Evolutionary conservation across 306 rosid species (phyloP).

Genomic region (Quercus gilva): DNA sequence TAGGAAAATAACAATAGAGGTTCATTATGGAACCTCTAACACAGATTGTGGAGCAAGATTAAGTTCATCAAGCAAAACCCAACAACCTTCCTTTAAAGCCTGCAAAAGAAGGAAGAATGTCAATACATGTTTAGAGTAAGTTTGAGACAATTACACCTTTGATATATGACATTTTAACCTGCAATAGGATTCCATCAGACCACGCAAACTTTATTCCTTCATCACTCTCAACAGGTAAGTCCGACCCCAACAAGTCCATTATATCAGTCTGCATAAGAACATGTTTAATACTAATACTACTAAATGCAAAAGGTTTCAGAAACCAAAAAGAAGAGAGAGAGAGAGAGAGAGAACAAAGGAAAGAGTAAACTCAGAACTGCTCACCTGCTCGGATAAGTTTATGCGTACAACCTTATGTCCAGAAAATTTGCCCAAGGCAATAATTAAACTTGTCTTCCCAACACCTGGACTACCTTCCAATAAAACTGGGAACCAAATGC

Average conservation of each 20-base stretch:
- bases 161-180: constrained; percentile 45
- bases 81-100: constrained; percentile 90
- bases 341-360: neutral
- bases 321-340: neutral
- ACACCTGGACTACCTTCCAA: constrained; percentile 99
- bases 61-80: constrained; percentile 96
- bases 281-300: neutral
- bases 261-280: constrained; percentile 76
- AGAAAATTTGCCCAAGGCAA: constrained; percentile 73
- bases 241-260: constrained; percentile 92
- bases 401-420: constrained; percentile 82
- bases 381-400: constrained; percentile 93
- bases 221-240: constrained; percentile 83
- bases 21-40: constrained; percentile 54
- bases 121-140: constrained; percentile 19
- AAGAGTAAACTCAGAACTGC: constrained; percentile 9
- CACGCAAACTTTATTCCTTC: constrained; percentile 87
- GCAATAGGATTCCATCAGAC: constrained; percentile 95
- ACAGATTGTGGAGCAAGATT: constrained; percentile 97
- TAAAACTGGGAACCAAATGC: constrained; percentile 53
- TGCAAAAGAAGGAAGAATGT: constrained; percentile 36
- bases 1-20: constrained; percentile 2
- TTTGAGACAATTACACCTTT: neutral
- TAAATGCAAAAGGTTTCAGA: neutral
- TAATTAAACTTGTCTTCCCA: constrained; percentile 91